A percentile compares a stretch with the other conserved stretches of the same genome.
These are phyloP conservation scores for Penicillium fimorum DNA, from an alignment of 495 filamentous ascomycete genomes.

Conservation along the genomic window DNA sequence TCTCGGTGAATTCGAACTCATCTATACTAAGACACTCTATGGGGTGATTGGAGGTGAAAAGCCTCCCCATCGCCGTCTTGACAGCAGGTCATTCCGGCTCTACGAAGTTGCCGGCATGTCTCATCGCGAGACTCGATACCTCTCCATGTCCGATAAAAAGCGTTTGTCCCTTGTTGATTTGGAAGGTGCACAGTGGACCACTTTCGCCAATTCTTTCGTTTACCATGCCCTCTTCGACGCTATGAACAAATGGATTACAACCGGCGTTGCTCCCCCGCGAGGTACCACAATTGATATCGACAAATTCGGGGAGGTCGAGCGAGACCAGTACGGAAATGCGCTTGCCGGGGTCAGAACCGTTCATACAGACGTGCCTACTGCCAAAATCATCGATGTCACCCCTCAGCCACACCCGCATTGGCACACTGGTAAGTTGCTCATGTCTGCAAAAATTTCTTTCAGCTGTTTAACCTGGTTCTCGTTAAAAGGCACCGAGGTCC, in stretches of 20 bases:
- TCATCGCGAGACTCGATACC: slow-evolving; percentile 13
- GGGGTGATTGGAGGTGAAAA: neutral
- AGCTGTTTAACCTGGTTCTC: neutral
- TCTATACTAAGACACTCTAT: neutral
- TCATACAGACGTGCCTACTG: slow-evolving; percentile 12
- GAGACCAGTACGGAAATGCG: slow-evolving; percentile 11
- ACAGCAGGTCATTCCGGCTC: slow-evolving; percentile 9
- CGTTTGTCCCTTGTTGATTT: neutral
- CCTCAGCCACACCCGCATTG: slow-evolving; percentile 8
- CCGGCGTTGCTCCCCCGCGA: neutral
- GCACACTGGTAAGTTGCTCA: slow-evolving; percentile 10
- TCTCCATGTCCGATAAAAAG: slow-evolving; percentile 3
- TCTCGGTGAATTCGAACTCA: slow-evolving; percentile 8
- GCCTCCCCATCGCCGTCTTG: slow-evolving; percentile 6
- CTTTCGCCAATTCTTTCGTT: slow-evolving; percentile 11
- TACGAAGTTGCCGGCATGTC: slow-evolving; percentile 17
- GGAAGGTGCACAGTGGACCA: slow-evolving; percentile 8
- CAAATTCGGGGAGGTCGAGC: slow-evolving; percentile 2
- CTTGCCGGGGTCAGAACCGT: slow-evolving; percentile 13
- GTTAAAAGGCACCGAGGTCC: slow-evolving; percentile 1
- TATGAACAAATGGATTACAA: slow-evolving; percentile 13
- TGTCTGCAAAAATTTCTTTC: neutral
- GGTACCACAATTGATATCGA: neutral
- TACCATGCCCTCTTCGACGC: slow-evolving; percentile 15
- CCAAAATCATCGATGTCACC: slow-evolving; percentile 4